A percentile compares a stretch with the other conserved stretches of the same genome.
phyloP scores from a whole-genome alignment of 345 rosid genomes.

The Populus euphratica region DNA sequence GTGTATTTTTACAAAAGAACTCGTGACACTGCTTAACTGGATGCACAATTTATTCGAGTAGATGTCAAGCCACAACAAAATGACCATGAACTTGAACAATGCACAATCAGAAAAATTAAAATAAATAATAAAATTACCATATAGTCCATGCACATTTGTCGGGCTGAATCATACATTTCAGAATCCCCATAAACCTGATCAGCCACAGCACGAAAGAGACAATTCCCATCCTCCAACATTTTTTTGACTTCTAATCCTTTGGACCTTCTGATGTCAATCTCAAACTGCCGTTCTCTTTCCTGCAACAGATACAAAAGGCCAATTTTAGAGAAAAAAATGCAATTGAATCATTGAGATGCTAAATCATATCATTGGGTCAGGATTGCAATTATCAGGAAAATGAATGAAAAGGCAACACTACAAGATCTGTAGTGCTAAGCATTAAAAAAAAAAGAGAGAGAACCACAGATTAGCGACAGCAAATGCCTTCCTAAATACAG shows the following conservation, averaged over 20 bases:
- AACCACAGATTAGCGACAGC: neutral
- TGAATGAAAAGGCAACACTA: neutral
- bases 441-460: neutral
- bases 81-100: neutral
- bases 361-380: neutral
- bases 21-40: neutral
- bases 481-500: neutral
- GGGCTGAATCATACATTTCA: constrained; percentile 59
- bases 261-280: constrained; percentile 66
- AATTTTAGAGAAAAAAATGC: neutral
- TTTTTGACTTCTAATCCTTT: constrained; percentile 83
- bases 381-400: neutral
- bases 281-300: constrained; percentile 96
- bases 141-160: constrained; percentile 97
- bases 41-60: neutral
- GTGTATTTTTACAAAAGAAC: neutral
- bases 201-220: constrained; percentile 95
- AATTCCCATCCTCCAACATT: constrained; percentile 98
- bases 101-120: neutral
- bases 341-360: neutral
- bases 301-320: constrained; percentile 27
- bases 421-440: neutral
- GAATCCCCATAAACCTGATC: constrained; percentile 99
- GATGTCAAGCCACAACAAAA: neutral
- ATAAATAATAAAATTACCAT: constrained; percentile 51